Evolutionary conservation across 129 eudicot genomes (phyloP).

Genomic region (Lonicera japonica): DNA sequence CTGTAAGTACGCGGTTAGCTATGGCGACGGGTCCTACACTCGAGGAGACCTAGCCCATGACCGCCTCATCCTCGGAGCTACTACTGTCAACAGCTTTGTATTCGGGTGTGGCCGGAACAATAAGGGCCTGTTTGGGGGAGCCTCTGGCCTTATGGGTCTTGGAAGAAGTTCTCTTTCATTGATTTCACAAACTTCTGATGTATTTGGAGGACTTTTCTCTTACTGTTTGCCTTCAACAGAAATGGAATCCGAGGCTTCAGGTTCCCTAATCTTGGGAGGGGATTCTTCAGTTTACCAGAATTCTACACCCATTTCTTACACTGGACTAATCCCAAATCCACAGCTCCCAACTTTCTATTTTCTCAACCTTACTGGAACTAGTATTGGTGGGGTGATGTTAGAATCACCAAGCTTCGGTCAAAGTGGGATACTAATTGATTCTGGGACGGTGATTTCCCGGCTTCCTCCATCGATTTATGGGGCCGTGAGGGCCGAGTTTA

Average conservation of each 20-base stretch:
- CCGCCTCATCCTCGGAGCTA: constrained; percentile 40
- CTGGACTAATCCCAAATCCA: constrained; percentile 52
- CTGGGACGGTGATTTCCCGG: constrained; percentile 87
- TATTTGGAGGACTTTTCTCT: constrained; percentile 69
- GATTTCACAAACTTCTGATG: constrained; percentile 50
- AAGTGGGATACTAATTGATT: constrained; percentile 56
- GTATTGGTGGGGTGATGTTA: constrained; percentile 55
- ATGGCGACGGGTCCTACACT: constrained; percentile 90
- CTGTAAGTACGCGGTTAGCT: constrained; percentile 60
- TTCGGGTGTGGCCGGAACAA: constrained; percentile 86
- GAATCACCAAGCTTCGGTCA: constrained; percentile 54
- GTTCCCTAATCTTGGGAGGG: constrained; percentile 65
- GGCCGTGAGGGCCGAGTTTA: constrained; percentile 57
- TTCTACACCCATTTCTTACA: constrained; percentile 55
- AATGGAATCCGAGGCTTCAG: constrained; percentile 29
- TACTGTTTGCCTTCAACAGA: constrained; percentile 78
- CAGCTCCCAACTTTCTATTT: constrained; percentile 58
- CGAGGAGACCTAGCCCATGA: constrained; percentile 61
- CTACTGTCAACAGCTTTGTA: constrained; percentile 35
- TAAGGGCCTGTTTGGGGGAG: constrained; percentile 74
- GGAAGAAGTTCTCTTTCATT: constrained; percentile 75
- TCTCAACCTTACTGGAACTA: constrained; percentile 67
- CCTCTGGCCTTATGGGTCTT: constrained; percentile 81
- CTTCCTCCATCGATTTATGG: constrained; percentile 65
- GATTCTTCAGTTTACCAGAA: constrained; percentile 50